These are phyloP conservation scores for Ambrosiella cleistominuta DNA, from an alignment of 2,329 filamentous ascomycete species.

Conservation along the genomic window DNA sequence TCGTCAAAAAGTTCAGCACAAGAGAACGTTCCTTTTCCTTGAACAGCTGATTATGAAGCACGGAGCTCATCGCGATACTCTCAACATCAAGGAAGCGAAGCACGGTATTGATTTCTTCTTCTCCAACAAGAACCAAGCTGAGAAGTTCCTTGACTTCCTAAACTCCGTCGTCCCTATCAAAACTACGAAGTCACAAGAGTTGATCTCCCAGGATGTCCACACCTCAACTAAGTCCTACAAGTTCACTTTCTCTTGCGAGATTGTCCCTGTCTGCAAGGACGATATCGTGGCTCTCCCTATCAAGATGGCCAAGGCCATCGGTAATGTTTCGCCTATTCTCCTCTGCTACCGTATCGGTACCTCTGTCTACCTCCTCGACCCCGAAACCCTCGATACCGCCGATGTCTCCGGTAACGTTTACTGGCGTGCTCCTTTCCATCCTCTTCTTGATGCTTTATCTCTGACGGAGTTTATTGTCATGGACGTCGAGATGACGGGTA, in stretches of 20 bases:
- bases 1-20: slow-evolving; percentile 90
- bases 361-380: slow-evolving; percentile 74
- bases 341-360: slow-evolving; percentile 83
- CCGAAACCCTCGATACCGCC: slow-evolving; percentile 75
- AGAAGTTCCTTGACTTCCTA: slow-evolving; percentile 83
- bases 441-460: slow-evolving; percentile 67
- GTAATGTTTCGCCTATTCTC: slow-evolving; percentile 74
- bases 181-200: slow-evolving; percentile 59
- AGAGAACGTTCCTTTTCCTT: slow-evolving; percentile 54
- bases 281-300: slow-evolving; percentile 88
- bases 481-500: slow-evolving; percentile 70
- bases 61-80: slow-evolving; percentile 73
- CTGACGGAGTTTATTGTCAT: slow-evolving; percentile 87
- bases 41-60: slow-evolving; percentile 96
- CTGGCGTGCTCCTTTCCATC: slow-evolving; percentile 76
- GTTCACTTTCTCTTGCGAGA: slow-evolving; percentile 74
- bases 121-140: slow-evolving; percentile 71
- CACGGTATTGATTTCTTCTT: slow-evolving; percentile 97
- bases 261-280: slow-evolving; percentile 93
- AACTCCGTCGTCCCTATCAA: slow-evolving; percentile 63
- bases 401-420: slow-evolving; percentile 71
- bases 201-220: slow-evolving; percentile 87
- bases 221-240: slow-evolving; percentile 87
- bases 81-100: slow-evolving; percentile 95
- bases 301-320: slow-evolving; percentile 67